Base-by-base conservation (phyloP, 495 filamentous ascomycete species). In the Neurospora discreta region DNA sequence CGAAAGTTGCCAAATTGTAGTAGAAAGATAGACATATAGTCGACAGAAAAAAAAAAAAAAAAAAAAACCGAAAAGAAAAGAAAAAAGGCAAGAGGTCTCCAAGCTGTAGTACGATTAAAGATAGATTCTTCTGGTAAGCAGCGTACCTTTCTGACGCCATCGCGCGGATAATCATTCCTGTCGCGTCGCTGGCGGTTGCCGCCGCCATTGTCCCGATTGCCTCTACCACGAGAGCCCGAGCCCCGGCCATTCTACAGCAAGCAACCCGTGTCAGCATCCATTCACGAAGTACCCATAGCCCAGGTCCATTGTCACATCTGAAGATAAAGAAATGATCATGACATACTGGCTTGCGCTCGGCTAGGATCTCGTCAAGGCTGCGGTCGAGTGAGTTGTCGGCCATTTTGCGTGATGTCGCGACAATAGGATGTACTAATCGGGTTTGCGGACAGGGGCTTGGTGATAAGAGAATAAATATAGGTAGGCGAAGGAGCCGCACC, bases 321-420 rank as follows among this genome's bases (percentile, higher is more conserved):
- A 1, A 20, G 36, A 42, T 6, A 18, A 15, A 2, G 26, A n/a
- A 65, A 15, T 36, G 15, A 6, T 6, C 18, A 33, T 65, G 15
- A 73, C 70, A 16, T 76, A 75, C 87, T 78, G 90, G 91, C 84
- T 90, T 87, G 76, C 91, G 90, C 77, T 93, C 93, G 72, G 88
- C 88, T 74, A 95, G 92, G 76, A 93, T 92, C 80, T 95, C 92
- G 80, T 95, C 92, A 67, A 95, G 86, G 78, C 89, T 90, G 78
- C 91, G 90, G 81, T 95, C 92, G 88, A 95, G 75, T 44, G 39
- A 69, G 39, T 65, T 65, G 52, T 65, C 52, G 52, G 52, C 52
- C 52, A 65, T 65, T 65, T 65, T 65, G 52, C 26, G 52, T 33
- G 33, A 15, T 65, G 26, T 65, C 26, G 52, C 52, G 52, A 65